A percentile compares a stretch with the other conserved stretches of the same genome.
Conservation (phyloP, 2,329 filamentous ascomycete genomes). For the Exophiala sp. region DNA sequence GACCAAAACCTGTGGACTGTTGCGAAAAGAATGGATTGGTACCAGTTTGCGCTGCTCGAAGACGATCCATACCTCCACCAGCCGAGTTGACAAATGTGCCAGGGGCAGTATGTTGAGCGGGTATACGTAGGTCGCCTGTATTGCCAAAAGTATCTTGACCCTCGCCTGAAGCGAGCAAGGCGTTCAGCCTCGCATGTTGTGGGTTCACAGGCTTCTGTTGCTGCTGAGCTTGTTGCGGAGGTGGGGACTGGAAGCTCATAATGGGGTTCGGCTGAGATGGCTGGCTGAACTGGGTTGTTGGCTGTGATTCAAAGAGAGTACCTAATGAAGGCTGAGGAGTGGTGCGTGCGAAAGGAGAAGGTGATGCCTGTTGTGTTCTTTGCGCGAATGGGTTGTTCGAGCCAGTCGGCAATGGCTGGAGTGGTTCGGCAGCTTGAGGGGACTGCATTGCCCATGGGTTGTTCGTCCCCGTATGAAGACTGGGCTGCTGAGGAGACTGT, state of each 20-base stretch:
- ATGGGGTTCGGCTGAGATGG: slow-evolving; percentile 53
- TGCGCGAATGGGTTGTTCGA: slow-evolving; percentile 95
- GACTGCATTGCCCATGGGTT: slow-evolving; percentile 80
- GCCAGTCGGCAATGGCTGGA: slow-evolving; percentile 82
- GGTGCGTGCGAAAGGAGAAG: slow-evolving; percentile 57
- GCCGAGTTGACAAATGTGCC: slow-evolving; percentile 96
- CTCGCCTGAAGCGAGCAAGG: slow-evolving; percentile 79
- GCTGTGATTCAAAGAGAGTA: slow-evolving; percentile 79
- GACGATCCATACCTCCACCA: slow-evolving; percentile 68
- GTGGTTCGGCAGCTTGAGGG: slow-evolving; percentile 57
- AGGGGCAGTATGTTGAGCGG: slow-evolving; percentile 91
- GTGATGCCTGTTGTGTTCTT: slow-evolving; percentile 21
- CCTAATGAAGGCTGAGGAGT: slow-evolving; percentile 67
- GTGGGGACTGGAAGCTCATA: slow-evolving; percentile 43
- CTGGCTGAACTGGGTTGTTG: slow-evolving; percentile 56
- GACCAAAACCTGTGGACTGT: slow-evolving; percentile 67
- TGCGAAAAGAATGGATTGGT: slow-evolving; percentile 87
- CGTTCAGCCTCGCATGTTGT: slow-evolving; percentile 72
- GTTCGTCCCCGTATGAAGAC: slow-evolving; percentile 76
- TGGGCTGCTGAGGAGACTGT: slow-evolving; percentile 47
- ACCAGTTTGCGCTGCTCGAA: slow-evolving; percentile 67
- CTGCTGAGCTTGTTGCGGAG: slow-evolving; percentile 43
- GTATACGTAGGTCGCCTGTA: slow-evolving; percentile 91
- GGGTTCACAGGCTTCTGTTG: slow-evolving; percentile 46
- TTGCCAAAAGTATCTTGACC: slow-evolving; percentile 98